Evolutionary conservation across 495 filamentous ascomycete species (phyloP).

Genomic region (Tuber microsphaerosporum): DNA sequence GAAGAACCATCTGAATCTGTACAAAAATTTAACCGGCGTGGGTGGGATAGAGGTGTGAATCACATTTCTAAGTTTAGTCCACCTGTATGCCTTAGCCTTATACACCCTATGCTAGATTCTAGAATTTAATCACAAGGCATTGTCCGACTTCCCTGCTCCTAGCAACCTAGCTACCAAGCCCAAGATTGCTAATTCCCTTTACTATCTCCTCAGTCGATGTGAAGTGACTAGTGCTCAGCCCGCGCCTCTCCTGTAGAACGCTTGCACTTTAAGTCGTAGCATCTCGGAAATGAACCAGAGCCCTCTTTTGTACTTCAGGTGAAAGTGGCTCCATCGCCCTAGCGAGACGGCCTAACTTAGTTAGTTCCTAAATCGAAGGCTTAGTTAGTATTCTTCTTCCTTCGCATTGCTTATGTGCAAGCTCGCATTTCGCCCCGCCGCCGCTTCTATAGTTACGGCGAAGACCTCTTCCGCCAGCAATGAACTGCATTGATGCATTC

Average conservation of each 20-base stretch:
- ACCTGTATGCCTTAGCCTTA: not conserved
- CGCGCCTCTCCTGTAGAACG: not conserved
- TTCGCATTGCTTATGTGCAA: too few relatives aligned
- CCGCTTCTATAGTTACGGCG: not conserved
- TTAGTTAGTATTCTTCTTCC: not conserved
- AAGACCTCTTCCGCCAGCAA: not conserved
- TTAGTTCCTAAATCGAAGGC: not conserved
- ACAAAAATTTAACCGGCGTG: too few relatives aligned
- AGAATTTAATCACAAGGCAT: not conserved
- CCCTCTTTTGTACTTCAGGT: not conserved
- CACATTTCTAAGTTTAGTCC: not conserved
- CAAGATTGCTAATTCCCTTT: not conserved
- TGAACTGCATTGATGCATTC: not conserved
- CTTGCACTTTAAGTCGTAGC: not conserved
- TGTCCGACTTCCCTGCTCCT: not conserved
- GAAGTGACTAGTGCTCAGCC: not conserved
- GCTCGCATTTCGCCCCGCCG: not conserved
- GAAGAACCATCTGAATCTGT: too few relatives aligned
- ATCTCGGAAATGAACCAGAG: not conserved
- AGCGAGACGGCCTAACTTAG: not conserved
- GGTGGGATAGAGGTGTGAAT: not conserved
- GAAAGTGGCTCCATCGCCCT: not conserved
- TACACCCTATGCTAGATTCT: not conserved
- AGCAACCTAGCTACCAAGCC: not conserved
- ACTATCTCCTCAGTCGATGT: not conserved